A percentile compares a stretch with the other conserved stretches of the same genome.
phyloP scores from a whole-genome alignment of 495 filamentous ascomycete genomes.

The Neurospora sp. region DNA sequence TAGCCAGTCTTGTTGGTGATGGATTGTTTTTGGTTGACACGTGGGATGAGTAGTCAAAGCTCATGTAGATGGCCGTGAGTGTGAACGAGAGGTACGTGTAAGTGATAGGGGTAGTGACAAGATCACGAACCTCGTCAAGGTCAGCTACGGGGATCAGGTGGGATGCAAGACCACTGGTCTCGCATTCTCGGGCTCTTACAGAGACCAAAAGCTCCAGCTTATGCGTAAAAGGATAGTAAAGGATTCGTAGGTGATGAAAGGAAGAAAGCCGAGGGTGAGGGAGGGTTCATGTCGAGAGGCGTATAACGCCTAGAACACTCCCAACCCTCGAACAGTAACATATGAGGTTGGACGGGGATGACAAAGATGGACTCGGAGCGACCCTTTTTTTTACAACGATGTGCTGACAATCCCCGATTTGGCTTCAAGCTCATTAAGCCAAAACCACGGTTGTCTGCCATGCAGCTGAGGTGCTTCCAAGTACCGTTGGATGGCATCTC shows the following conservation, averaged over 20 bases:
- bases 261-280: background rate
- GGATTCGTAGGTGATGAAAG: background rate
- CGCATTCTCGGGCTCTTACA: background rate
- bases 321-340: background rate
- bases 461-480: background rate
- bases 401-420: background rate
- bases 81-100: background rate
- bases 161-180: background rate
- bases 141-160: background rate
- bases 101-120: background rate
- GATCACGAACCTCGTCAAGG: background rate
- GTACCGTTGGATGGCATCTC: background rate
- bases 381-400: background rate
- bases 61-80: background rate
- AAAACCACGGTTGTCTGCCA: background rate
- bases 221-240: background rate
- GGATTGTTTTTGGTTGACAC: background rate
- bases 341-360: background rate
- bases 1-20: background rate
- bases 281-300: background rate
- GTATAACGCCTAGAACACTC: background rate
- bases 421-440: background rate
- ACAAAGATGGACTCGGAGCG: background rate
- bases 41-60: background rate
- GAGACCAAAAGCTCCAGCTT: background rate